phyloP scores from a whole-genome alignment of 768 basidiomycete genomes.

The Lactarius trivialis region DNA sequence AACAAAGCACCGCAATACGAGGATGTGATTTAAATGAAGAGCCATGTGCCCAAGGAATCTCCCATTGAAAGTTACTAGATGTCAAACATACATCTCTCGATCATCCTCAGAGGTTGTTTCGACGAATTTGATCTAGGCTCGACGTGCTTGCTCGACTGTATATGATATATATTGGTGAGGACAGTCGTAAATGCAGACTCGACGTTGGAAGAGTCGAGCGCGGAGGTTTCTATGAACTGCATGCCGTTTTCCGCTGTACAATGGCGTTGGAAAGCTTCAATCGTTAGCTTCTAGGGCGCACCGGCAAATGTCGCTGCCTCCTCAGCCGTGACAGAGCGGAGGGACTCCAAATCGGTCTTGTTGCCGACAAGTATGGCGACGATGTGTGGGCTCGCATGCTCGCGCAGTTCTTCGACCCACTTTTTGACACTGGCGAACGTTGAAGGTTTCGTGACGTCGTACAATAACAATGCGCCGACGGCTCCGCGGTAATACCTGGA shows the following conservation, averaged over 20 bases:
- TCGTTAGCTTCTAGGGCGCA: slow-evolving; percentile 34
- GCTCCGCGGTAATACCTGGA: slow-evolving; percentile 95
- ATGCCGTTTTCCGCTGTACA: slow-evolving; percentile 74
- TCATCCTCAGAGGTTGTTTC: neutral
- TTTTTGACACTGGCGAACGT: slow-evolving; percentile 91
- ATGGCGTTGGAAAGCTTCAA: neutral
- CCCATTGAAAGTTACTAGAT: neutral
- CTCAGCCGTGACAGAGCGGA: slow-evolving; percentile 93
- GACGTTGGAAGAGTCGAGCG: slow-evolving; percentile 98
- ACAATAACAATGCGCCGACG: slow-evolving; percentile 85
- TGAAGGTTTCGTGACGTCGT: slow-evolving; percentile 90
- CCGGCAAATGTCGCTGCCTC: slow-evolving; percentile 91
- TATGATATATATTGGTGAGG: slow-evolving; percentile 80
- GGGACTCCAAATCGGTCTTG: slow-evolving; percentile 98
- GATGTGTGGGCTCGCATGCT: slow-evolving; percentile 89
- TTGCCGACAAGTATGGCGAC: slow-evolving; percentile 96
- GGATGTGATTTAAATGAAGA: neutral
- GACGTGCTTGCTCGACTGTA: neutral
- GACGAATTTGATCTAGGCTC: neutral
- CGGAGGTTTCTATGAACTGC: slow-evolving; percentile 97
- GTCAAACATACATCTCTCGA: slow-evolving; percentile 6
- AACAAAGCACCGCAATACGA: neutral
- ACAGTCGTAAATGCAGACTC: slow-evolving; percentile 37
- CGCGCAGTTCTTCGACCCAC: slow-evolving; percentile 95
- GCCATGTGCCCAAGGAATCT: neutral